These are phyloP conservation scores for Collybia sordida DNA, from an alignment of 768 basidiomycete genomes.

Conservation along the genomic window DNA sequence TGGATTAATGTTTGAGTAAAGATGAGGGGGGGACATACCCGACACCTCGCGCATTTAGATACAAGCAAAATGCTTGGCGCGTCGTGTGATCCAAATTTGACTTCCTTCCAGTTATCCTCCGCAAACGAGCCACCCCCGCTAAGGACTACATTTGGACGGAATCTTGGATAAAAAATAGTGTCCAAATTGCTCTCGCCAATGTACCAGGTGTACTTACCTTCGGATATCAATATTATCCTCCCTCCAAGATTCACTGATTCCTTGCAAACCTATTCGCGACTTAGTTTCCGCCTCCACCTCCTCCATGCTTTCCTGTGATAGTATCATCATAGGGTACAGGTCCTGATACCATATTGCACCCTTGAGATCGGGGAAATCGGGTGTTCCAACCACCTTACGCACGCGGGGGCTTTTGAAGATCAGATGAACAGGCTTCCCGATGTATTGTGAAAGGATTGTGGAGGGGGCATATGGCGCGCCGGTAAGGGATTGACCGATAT, in stretches of 20 bases:
- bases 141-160: constrained; percentile 75
- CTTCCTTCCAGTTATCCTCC: constrained; percentile 69
- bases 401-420: constrained; percentile 61
- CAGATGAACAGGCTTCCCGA: constrained; percentile 58
- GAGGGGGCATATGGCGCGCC: constrained; percentile 42
- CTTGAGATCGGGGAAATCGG: constrained; percentile 53
- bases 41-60: constrained; percentile 67
- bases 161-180: constrained; percentile 39
- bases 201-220: constrained; percentile 39
- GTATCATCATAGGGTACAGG: constrained; percentile 65
- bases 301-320: constrained; percentile 64
- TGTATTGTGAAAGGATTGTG: constrained; percentile 53
- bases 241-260: constrained; percentile 52
- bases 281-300: constrained; percentile 49
- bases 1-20: constrained; percentile 1
- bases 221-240: constrained; percentile 52
- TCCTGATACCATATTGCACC: constrained; percentile 66
- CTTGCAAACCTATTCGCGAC: constrained; percentile 45
- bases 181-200: neutral
- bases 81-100: constrained; percentile 45
- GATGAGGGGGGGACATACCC: constrained; percentile 42
- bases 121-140: constrained; percentile 68
- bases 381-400: constrained; percentile 42
- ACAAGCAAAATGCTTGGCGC: constrained; percentile 54
- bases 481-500: constrained; percentile 50